Percentiles rank a stretch among this genome's conserved stretches.
These are phyloP conservation scores for Cercospora sojina DNA, from an alignment of 2,329 filamentous ascomycete species.

Conservation along the genomic window DNA sequence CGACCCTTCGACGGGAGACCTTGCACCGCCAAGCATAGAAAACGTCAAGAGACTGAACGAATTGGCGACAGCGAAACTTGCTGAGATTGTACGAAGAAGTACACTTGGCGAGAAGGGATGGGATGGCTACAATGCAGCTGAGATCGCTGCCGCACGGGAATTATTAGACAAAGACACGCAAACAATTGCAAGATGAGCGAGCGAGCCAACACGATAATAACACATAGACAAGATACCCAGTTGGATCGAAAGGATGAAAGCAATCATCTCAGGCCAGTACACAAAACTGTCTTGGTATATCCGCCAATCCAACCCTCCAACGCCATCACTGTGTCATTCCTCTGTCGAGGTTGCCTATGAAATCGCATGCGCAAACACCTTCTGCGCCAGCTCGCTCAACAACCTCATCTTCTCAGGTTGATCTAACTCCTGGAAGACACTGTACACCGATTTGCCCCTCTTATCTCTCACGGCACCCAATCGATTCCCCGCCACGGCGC, in stretches of 20 bases:
- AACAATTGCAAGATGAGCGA: slow-evolving; percentile 35
- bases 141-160: slow-evolving; percentile 69
- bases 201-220: neutral
- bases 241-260: neutral
- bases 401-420: slow-evolving; percentile 77
- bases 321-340: neutral
- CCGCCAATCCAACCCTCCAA: slow-evolving; percentile 1
- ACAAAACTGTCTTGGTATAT: slow-evolving; percentile 21
- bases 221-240: slow-evolving; percentile 8
- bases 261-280: neutral
- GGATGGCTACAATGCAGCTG: slow-evolving; percentile 69
- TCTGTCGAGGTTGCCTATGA: slow-evolving; percentile 5
- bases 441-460: slow-evolving; percentile 91
- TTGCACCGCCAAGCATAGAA: slow-evolving; percentile 54
- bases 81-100: slow-evolving; percentile 70
- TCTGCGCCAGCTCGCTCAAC: slow-evolving; percentile 78
- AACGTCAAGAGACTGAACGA: slow-evolving; percentile 69
- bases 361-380: slow-evolving; percentile 79
- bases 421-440: slow-evolving; percentile 85
- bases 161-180: slow-evolving; percentile 58
- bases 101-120: slow-evolving; percentile 62
- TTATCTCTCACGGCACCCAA: slow-evolving; percentile 87
- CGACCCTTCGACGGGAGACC: slow-evolving; percentile 39
- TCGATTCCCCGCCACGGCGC: slow-evolving; percentile 87
- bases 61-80: slow-evolving; percentile 69